Conservation (phyloP, 495 filamentous ascomycete genomes). For the Penicillium nucicola region DNA sequence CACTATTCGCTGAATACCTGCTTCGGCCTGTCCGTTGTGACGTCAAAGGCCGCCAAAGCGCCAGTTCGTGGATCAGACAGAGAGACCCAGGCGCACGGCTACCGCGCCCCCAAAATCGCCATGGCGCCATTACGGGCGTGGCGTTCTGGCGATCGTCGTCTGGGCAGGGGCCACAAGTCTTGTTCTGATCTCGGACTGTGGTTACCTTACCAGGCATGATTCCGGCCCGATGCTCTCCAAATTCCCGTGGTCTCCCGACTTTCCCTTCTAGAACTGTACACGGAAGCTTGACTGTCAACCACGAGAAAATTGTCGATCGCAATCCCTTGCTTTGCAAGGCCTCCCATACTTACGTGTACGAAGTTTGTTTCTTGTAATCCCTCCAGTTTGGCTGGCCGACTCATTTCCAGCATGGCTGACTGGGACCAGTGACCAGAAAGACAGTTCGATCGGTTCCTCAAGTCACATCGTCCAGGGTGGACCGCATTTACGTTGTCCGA, state of each 20-base stretch:
- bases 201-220: constrained; percentile 10
- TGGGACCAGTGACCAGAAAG: constrained; percentile 6
- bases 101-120: not conserved
- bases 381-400: too few relatives aligned
- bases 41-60: too few relatives aligned
- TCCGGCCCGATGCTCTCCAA: not conserved
- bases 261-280: constrained; percentile 16
- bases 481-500: constrained; percentile 13
- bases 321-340: constrained; percentile 10
- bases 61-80: not conserved
- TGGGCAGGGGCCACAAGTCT: constrained; percentile 15
- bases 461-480: constrained; percentile 10
- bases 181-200: constrained; percentile 17
- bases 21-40: too few relatives aligned
- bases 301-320: constrained; percentile 5
- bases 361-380: too few relatives aligned
- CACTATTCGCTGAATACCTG: too few relatives aligned
- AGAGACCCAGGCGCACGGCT: constrained; percentile 5
- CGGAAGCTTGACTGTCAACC: constrained; percentile 12
- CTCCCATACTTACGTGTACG: too few relatives aligned
- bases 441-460: constrained; percentile 11
- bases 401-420: not conserved
- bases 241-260: not conserved
- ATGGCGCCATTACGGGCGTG: constrained; percentile 22
- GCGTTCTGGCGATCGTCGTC: constrained; percentile 21